phyloP scores from a whole-genome alignment of 805 yeast genomes.

The Hanseniaspora lachancei region DNA sequence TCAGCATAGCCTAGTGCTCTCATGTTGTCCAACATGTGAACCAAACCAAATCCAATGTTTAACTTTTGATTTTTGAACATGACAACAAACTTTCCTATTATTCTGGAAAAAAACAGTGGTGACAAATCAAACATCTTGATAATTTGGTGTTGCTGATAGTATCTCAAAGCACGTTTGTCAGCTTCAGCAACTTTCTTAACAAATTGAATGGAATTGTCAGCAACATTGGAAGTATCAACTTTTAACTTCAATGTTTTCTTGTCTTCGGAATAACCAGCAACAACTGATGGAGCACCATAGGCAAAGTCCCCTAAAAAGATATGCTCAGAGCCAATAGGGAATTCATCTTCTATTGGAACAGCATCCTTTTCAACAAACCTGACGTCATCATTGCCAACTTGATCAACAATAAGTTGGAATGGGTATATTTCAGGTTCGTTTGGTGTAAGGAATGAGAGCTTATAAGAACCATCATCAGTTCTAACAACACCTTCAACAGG shows the following conservation, averaged over 20 bases:
- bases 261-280: conserved; percentile 44
- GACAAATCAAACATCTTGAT: conserved; percentile 44
- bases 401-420: conserved; percentile 66
- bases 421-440: conserved; percentile 43
- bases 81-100: conserved; percentile 62
- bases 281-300: conserved; percentile 66
- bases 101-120: conserved; percentile 56
- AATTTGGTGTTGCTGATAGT: conserved; percentile 53
- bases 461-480: conserved; percentile 56
- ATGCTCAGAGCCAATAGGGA: conserved; percentile 56
- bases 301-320: conserved; percentile 76
- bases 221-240: conserved; percentile 35
- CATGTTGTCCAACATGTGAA: conserved; percentile 62
- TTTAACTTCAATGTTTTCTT: conserved; percentile 34
- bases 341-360: conserved; percentile 66
- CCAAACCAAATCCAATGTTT: conserved; percentile 73
- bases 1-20: conserved; percentile 83
- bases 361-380: conserved; percentile 65
- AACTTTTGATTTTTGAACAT: conserved; percentile 39
- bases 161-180: conserved; percentile 45
- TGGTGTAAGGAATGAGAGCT: conserved; percentile 50
- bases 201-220: conserved; percentile 44
- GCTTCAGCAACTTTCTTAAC: conserved; percentile 48
- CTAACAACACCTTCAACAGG: conserved; percentile 69
- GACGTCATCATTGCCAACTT: conserved; percentile 57